These are phyloP conservation scores for Coemansia sp. DNA, from an alignment of 192 early-diverging fungal species.

Conservation along the genomic window DNA sequence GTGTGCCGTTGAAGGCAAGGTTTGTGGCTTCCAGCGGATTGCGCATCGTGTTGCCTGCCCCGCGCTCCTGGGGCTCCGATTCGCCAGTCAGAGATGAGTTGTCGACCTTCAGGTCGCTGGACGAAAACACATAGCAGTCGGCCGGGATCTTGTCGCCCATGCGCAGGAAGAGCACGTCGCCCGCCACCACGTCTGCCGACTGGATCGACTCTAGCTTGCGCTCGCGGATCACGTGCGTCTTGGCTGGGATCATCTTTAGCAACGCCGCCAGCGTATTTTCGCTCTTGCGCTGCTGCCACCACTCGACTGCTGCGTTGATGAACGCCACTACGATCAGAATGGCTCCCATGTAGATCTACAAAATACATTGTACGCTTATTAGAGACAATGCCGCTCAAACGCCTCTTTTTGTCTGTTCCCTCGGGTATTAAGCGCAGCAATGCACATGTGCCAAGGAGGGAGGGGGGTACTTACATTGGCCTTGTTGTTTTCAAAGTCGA, in stretches of 20 bases:
- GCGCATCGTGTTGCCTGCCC: conserved; percentile 61
- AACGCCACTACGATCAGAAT: conserved; percentile 89
- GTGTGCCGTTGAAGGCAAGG: conserved; percentile 87
- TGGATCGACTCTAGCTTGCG: conserved; percentile 67
- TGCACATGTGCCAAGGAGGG: not conserved
- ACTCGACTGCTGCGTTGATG: conserved; percentile 90
- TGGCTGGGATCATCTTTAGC: conserved; percentile 87
- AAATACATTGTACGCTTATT: not conserved
- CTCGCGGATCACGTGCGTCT: conserved; percentile 81
- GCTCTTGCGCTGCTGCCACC: conserved; percentile 90
- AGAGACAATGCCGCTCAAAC: not conserved
- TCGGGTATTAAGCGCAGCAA: not conserved
- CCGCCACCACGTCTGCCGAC: conserved; percentile 77
- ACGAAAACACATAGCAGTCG: conserved; percentile 79
- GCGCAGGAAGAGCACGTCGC: conserved; percentile 87
- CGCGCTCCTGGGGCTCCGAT: conserved; percentile 90
- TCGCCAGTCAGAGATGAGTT: conserved; percentile 97
- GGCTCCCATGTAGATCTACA: conserved; percentile 87
- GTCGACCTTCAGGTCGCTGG: conserved; percentile 93
- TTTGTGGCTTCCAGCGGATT: conserved; percentile 95
- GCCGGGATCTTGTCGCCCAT: conserved; percentile 97
- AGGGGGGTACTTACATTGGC: conserved; percentile 60
- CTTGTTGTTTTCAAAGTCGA: conserved; percentile 78
- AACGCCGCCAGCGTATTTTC: conserved; percentile 89
- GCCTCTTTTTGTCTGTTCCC: not conserved